These are phyloP conservation scores for Colletotrichum sublineola DNA, from an alignment of 2,329 filamentous ascomycete genomes.

Conservation along the genomic window DNA sequence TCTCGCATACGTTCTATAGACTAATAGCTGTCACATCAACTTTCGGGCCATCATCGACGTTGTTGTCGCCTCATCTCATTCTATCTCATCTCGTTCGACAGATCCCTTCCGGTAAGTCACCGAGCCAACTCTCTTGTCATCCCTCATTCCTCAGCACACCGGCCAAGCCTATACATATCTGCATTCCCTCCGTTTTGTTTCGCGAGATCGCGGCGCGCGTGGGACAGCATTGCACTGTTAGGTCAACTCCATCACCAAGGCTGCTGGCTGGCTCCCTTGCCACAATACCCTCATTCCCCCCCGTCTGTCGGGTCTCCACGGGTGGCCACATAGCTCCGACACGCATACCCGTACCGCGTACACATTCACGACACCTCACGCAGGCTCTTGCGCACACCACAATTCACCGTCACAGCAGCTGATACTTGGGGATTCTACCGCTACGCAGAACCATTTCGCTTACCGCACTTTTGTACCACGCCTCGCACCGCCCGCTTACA, in stretches of 20 bases:
- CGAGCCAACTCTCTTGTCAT: slow-evolving; percentile 35
- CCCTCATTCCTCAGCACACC: slow-evolving; percentile 32
- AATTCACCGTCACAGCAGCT: slow-evolving; percentile 21
- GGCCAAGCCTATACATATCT: slow-evolving; percentile 31
- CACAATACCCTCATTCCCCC: slow-evolving; percentile 34
- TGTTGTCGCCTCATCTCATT: slow-evolving; percentile 16
- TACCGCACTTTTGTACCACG: slow-evolving; percentile 22
- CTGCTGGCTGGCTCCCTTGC: slow-evolving; percentile 33
- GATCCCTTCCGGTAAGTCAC: slow-evolving; percentile 35
- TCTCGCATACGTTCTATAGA: slow-evolving; percentile 36
- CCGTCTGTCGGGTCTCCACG: slow-evolving; percentile 27
- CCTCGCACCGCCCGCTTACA: slow-evolving; percentile 38
- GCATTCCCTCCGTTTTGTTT: slow-evolving; percentile 4
- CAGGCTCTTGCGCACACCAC: slow-evolving; percentile 6
- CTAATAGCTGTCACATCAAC: slow-evolving; percentile 33
- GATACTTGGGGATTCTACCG: slow-evolving; percentile 22
- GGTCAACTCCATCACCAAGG: slow-evolving; percentile 20
- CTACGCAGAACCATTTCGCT: slow-evolving; percentile 31
- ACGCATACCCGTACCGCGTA: slow-evolving; percentile 16
- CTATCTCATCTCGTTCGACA: slow-evolving; percentile 14
- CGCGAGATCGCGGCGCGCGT: slow-evolving; percentile 29
- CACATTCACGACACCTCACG: slow-evolving; percentile 9
- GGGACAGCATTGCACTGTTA: slow-evolving; percentile 10
- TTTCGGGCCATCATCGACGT: slow-evolving; percentile 2
- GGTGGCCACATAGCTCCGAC: slow-evolving; percentile 31